Evolutionary conservation across 805 yeast genomes (phyloP).

Genomic region (Saccharomycopsis fibuligera): DNA sequence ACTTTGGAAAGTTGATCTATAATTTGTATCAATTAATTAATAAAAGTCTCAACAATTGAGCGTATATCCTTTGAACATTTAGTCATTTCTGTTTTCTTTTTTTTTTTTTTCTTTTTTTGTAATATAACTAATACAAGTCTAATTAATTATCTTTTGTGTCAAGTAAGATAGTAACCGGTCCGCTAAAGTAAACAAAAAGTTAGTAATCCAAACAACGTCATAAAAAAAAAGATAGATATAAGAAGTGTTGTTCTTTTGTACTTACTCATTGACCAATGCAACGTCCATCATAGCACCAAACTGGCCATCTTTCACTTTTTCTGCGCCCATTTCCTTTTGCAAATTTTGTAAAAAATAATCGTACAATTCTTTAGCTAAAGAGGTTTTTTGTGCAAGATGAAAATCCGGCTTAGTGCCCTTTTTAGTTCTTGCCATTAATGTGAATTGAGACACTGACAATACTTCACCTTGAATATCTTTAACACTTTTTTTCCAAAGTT

Average conservation of each 20-base stretch:
- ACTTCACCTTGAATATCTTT: constrained; percentile 66
- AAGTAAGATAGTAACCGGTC: not conserved
- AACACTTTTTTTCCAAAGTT: constrained; percentile 71
- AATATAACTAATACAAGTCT: not conserved
- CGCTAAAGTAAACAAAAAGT: not conserved
- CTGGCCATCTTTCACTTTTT: constrained; percentile 74
- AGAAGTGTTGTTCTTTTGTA: not conserved
- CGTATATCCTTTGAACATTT: no score
- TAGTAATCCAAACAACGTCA: not conserved
- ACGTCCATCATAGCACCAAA: constrained; percentile 99
- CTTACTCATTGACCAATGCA: constrained; percentile 60
- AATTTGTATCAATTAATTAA: not conserved
- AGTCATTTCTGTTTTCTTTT: no score
- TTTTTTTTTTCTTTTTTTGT: no score
- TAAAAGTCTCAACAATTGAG: no score
- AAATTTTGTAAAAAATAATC: constrained; percentile 45
- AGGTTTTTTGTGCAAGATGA: constrained; percentile 85
- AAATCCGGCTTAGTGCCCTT: constrained; percentile 96
- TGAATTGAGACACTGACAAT: constrained; percentile 87
- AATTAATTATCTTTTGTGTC: not conserved
- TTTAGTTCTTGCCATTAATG: constrained; percentile 74
- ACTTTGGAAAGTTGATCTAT: no score
- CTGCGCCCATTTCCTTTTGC: constrained; percentile 47
- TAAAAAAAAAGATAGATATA: no score
- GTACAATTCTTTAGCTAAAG: constrained; percentile 37